Percentiles rank a stretch among this genome's conserved stretches.
phyloP scores from a whole-genome alignment of 2,329 filamentous ascomycete species.

The Alternaria rosae region DNA sequence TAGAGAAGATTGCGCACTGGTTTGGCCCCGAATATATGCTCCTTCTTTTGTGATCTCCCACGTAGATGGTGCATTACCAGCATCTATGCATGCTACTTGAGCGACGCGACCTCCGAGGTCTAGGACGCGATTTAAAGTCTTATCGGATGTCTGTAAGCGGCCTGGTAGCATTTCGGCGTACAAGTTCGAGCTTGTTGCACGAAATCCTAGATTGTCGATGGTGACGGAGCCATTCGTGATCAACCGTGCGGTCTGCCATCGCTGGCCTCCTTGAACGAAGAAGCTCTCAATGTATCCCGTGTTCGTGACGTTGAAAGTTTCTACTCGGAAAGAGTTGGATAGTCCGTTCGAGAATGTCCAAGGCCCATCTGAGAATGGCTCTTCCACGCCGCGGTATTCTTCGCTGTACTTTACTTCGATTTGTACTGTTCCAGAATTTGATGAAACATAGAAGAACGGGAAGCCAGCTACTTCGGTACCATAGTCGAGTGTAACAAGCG shows the following conservation, averaged over 20 bases:
- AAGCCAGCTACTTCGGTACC: slow-evolving; percentile 25
- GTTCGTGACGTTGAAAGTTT: slow-evolving; percentile 36
- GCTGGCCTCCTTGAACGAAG: slow-evolving; percentile 53
- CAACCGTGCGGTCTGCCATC: slow-evolving; percentile 52
- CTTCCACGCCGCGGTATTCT: not conserved
- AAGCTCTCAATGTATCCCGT: slow-evolving; percentile 40
- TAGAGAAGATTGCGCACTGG: slow-evolving; percentile 22
- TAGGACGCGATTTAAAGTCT: slow-evolving; percentile 48
- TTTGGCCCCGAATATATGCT: slow-evolving; percentile 46
- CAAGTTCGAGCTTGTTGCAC: slow-evolving; percentile 22
- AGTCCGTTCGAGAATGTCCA: slow-evolving; percentile 27
- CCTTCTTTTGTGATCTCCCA: slow-evolving; percentile 46
- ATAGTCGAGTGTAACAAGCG: slow-evolving; percentile 21
- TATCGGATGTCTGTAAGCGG: slow-evolving; percentile 1
- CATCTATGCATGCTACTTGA: slow-evolving; percentile 49
- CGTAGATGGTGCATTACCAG: slow-evolving; percentile 44
- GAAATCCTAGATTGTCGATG: slow-evolving; percentile 45
- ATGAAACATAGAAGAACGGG: slow-evolving; percentile 15
- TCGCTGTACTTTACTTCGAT: slow-evolving; percentile 8
- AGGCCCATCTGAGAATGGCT: slow-evolving; percentile 19
- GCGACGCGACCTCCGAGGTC: slow-evolving; percentile 48
- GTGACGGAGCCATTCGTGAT: slow-evolving; percentile 45
- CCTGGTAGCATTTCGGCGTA: not conserved
- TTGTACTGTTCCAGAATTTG: not conserved
- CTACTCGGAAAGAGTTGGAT: slow-evolving; percentile 11